phyloP scores from a whole-genome alignment of 2,329 filamentous ascomycete species.

The Colletotrichum orbiculare region DNA sequence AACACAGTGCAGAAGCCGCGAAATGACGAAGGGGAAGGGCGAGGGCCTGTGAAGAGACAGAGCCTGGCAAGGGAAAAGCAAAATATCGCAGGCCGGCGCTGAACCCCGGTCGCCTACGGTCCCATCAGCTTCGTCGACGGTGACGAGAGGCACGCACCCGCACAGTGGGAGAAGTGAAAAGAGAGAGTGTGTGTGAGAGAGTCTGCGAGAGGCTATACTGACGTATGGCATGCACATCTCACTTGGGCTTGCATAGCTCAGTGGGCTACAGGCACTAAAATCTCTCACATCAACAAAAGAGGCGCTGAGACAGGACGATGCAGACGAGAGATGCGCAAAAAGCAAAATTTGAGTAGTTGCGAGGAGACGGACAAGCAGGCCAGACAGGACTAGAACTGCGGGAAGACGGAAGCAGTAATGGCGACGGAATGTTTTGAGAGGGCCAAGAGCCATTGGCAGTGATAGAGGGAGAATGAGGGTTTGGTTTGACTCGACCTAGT shows the following conservation, averaged over 20 bases:
- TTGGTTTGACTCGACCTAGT: too few relatives aligned
- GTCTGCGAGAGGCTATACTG: constrained; percentile 1
- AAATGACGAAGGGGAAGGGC: constrained; percentile 18
- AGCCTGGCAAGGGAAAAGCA: constrained; percentile 21
- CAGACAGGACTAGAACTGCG: constrained; percentile 28
- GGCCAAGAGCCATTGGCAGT: constrained; percentile 13
- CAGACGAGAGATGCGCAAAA: constrained; percentile 36
- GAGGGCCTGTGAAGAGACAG: constrained; percentile 4
- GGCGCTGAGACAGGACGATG: constrained; percentile 36
- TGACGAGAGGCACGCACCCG: constrained; percentile 15
- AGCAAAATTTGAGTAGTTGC: constrained; percentile 24
- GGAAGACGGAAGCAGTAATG: constrained; percentile 28
- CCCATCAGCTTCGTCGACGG: constrained; percentile 3
- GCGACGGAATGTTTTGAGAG: constrained; percentile 25
- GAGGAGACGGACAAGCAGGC: constrained; percentile 26
- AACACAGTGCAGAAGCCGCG: constrained; percentile 29
- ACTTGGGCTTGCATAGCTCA: constrained; percentile 19
- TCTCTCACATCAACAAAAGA: constrained; percentile 20
- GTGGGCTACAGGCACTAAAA: constrained; percentile 7
- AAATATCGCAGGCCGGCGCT: constrained; percentile 8
- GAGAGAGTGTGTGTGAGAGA: neutral
- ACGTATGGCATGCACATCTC: constrained; percentile 34
- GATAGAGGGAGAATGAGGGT: constrained; percentile 6
- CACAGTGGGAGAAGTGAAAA: constrained; percentile 5
- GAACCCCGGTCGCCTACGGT: constrained; percentile 18